These are phyloP conservation scores for Sarocladium oryzae DNA, from an alignment of 2,329 filamentous ascomycete species.

Conservation along the genomic window DNA sequence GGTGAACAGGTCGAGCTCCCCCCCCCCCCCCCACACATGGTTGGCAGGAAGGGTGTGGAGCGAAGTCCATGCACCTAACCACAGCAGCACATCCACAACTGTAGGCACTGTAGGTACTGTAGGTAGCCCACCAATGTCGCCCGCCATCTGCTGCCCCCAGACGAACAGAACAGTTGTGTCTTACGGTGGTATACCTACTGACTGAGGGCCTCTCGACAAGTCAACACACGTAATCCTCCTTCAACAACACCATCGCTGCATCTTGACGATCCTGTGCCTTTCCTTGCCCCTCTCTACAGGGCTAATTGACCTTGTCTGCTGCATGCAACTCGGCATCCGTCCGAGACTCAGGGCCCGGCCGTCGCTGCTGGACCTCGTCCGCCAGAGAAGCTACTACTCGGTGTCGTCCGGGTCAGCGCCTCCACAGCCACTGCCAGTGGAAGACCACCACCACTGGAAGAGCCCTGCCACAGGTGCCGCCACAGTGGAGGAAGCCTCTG, in stretches of 20 bases:
- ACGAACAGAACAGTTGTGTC: too few relatives aligned
- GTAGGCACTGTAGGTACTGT: too few relatives aligned
- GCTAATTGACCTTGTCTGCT: slow-evolving; percentile 14
- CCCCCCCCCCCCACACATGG: too few relatives aligned
- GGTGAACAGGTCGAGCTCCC: background rate
- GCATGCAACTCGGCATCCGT: slow-evolving; percentile 46
- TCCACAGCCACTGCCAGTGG: slow-evolving; percentile 1
- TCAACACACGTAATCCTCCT: background rate
- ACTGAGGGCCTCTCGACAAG: background rate
- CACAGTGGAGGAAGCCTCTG: slow-evolving; percentile 28
- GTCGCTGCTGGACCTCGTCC: slow-evolving; percentile 46
- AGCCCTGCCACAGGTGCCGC: slow-evolving; percentile 12
- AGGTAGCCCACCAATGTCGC: too few relatives aligned
- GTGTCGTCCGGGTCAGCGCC: slow-evolving; percentile 7
- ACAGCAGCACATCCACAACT: background rate
- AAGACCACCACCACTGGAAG: slow-evolving; percentile 10
- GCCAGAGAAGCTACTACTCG: slow-evolving; percentile 25
- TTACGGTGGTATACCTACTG: too few relatives aligned
- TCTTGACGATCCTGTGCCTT: background rate
- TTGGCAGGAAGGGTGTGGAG: too few relatives aligned
- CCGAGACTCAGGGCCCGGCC: slow-evolving; percentile 45
- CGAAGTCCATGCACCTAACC: too few relatives aligned
- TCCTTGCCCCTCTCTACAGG: background rate
- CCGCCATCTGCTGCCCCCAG: too few relatives aligned
- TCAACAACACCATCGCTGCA: background rate